A percentile compares a stretch with the other conserved stretches of the same genome.
These are phyloP conservation scores for Boletus sp. DNA, from an alignment of 768 basidiomycete species.

Conservation along the genomic window DNA sequence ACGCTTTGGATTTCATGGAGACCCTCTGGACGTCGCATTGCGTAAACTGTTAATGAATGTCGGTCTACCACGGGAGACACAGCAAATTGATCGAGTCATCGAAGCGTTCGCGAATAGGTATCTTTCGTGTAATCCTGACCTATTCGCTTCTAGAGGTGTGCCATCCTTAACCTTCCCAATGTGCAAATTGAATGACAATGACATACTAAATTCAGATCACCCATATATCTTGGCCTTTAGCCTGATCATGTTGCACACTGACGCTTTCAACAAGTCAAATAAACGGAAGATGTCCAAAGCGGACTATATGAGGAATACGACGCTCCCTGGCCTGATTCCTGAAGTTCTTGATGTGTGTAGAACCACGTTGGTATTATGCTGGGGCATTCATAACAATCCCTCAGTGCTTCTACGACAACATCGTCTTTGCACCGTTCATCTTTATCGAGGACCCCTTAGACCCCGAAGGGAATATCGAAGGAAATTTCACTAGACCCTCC, in stretches of 20 bases:
- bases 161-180: not conserved
- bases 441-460: constrained; percentile 91
- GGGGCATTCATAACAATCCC: not conserved
- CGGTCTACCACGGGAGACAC: constrained; percentile 90
- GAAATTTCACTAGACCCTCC: constrained; percentile 37
- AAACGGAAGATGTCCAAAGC: constrained; percentile 96
- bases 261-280: constrained; percentile 97
- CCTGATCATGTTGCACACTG: constrained; percentile 97
- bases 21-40: constrained; percentile 89
- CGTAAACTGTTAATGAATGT: constrained; percentile 89
- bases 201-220: constrained; percentile 57
- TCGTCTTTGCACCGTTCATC: constrained; percentile 92
- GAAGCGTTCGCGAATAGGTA: constrained; percentile 92
- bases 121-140: constrained; percentile 71
- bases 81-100: constrained; percentile 97
- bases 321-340: constrained; percentile 75
- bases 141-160: constrained; percentile 77
- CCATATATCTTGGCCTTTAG: constrained; percentile 97
- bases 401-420: constrained; percentile 95
- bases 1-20: constrained; percentile 71
- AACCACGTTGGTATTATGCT: not conserved
- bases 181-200: not conserved
- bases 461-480: constrained; percentile 49
- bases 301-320: constrained; percentile 91
- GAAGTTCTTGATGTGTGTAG: constrained; percentile 80